Base-by-base conservation (phyloP, 306 rosid genomes). In the Acmispon strigosus region DNA sequence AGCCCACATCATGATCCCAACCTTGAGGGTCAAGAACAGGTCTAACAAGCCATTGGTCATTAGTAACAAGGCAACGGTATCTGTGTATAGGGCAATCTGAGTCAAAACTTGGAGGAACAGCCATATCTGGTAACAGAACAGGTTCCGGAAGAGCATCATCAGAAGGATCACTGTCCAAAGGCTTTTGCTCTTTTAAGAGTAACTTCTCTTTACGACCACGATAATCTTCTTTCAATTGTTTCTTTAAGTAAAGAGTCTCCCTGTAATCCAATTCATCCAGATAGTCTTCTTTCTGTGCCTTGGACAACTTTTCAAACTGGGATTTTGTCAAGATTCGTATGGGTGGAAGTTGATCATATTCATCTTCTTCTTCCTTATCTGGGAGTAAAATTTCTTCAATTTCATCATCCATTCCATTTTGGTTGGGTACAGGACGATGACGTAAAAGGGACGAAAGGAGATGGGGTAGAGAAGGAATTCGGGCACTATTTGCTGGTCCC, bases 21-120 rank as follows among this genome's bases (percentile, higher is more conserved):
- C 97, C 97, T 76, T 89, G 96, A 67, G 91, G 88, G 77, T 95
- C 97, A 79, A 87, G 92, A 84, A 91, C 97, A 48, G 99, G 97
- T 74, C 96, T 95, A 64, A 84, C 89, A 74, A 85, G 83, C 87
- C 88, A 95, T 66, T 85, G 90, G 29, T 89, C 97, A 80, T 74
- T 64, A 8, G 79, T 67, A 66, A 85, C 76, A 68, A 91, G 84
- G 82, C 91, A 85, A 58, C 90, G 97, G 34, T 95, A 95, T 85
- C 96, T 91, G 70, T 91, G 92, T 20, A 75, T 56, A 27, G 88
- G 82, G 44, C 81, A 84, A 57, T 89, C 73, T 4, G 91, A 79
- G 72, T 86, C 92, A 76, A 95, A 91, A 84, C 86, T 87, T 8
- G 78, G 80, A 69, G 99, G 99, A 78, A 89, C 75, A 12, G 89